Percentiles rank a stretch among this genome's conserved stretches.
Evolutionary conservation across 2,329 filamentous ascomycete genomes (phyloP).

Genomic region (Xylariomycetidae sp.): DNA sequence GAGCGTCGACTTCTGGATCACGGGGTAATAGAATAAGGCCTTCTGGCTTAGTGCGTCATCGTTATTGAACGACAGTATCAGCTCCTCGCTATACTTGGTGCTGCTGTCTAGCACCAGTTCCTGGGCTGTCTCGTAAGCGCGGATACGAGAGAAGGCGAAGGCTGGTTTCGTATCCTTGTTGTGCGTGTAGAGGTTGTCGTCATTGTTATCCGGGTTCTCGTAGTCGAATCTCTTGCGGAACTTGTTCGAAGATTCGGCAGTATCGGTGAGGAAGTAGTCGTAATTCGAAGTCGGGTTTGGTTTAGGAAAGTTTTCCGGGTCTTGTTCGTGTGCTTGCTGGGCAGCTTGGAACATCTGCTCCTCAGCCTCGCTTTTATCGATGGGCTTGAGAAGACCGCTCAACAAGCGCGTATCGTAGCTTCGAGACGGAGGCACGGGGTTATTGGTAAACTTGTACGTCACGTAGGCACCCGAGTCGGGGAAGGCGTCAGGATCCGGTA

Average conservation of each 20-base stretch:
- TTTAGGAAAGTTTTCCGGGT: conserved; percentile 51
- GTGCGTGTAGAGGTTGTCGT: conserved; percentile 50
- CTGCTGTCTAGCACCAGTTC: conserved; percentile 52
- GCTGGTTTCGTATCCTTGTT: conserved; percentile 41
- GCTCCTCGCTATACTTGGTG: conserved; percentile 60
- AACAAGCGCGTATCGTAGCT: conserved; percentile 59
- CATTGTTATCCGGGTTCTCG: conserved; percentile 49
- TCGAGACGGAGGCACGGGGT: conserved; percentile 50
- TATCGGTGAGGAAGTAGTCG: conserved; percentile 60
- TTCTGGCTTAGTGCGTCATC: conserved; percentile 44
- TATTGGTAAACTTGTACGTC: conserved; percentile 64
- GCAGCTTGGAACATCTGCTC: conserved; percentile 47
- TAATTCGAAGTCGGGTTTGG: conserved; percentile 59
- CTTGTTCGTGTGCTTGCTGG: conserved; percentile 49
- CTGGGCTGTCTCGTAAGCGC: conserved; percentile 60
- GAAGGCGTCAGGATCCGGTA: conserved; percentile 65
- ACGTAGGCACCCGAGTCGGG: conserved; percentile 66
- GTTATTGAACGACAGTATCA: conserved; percentile 55
- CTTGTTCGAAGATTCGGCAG: conserved; percentile 39
- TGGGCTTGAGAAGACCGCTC: conserved; percentile 56
- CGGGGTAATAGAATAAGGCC: conserved; percentile 63
- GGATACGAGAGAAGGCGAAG: conserved; percentile 58
- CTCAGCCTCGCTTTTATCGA: conserved; percentile 51
- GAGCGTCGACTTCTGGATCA: conserved; percentile 60
- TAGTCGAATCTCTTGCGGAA: conserved; percentile 60